Conservation (phyloP, 148 eudicot species). For the Vaccinium macrocarpon region DNA sequence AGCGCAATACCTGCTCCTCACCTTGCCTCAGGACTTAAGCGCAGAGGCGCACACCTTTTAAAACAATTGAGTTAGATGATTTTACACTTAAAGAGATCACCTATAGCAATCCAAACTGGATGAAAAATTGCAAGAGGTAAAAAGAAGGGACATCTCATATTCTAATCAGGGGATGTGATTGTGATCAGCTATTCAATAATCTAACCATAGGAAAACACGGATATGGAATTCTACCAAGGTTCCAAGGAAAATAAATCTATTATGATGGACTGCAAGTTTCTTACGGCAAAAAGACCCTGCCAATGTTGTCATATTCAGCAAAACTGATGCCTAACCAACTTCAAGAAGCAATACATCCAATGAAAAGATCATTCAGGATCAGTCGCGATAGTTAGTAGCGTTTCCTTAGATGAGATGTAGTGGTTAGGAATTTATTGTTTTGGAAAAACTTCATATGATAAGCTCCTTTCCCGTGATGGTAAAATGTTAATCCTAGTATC, state of each 20-base stretch:
- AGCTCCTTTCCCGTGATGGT: background rate
- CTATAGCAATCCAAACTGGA: too few species aligned
- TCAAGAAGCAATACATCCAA: background rate
- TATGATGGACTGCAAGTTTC: background rate
- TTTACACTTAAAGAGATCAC: too few species aligned
- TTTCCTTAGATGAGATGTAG: background rate
- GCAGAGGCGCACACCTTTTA: too few species aligned
- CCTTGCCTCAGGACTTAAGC: too few species aligned
- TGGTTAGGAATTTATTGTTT: background rate
- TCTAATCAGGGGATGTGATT: background rate
- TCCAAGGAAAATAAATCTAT: background rate
- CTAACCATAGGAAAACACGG: background rate
- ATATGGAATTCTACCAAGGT: background rate
- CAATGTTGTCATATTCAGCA: too few species aligned
- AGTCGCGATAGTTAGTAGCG: background rate
- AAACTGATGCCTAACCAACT: background rate
- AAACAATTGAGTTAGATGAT: too few species aligned
- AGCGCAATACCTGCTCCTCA: too few species aligned
- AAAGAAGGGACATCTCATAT: background rate
- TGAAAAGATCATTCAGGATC: background rate
- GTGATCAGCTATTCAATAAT: background rate
- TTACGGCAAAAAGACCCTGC: background rate
- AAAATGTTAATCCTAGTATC: background rate
- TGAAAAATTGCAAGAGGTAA: too few species aligned
- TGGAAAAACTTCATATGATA: background rate